Evolutionary conservation across 202 grass and related monocot genomes (phyloP).

Genomic region (Cymbopogon flexuosus): DNA sequence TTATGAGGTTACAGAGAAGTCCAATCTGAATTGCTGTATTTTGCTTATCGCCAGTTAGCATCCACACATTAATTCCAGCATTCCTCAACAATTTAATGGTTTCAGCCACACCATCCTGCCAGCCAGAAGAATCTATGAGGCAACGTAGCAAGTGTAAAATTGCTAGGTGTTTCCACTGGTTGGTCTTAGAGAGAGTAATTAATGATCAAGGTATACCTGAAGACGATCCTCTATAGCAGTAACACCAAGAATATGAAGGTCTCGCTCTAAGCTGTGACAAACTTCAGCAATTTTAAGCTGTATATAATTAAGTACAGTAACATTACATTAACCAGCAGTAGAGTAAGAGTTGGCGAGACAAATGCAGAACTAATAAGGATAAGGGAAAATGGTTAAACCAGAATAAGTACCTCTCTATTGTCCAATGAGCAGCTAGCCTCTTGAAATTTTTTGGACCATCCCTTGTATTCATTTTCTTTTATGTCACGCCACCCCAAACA

Average conservation of each 20-base stretch:
- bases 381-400: conserved; percentile 11
- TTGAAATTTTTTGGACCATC: conserved; percentile 78
- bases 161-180: conserved; percentile 2
- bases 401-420: conserved; percentile 60
- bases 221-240: conserved; percentile 90
- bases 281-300: conserved; percentile 69
- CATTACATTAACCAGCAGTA: conserved; percentile 16
- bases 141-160: not conserved
- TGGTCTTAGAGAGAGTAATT: conserved; percentile 3
- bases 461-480: conserved; percentile 68
- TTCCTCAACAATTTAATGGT: conserved; percentile 76
- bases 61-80: conserved; percentile 96
- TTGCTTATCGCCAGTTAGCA: conserved; percentile 94
- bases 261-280: conserved; percentile 64
- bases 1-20: conserved; percentile 79
- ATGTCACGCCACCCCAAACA: conserved; percentile 81
- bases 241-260: conserved; percentile 86
- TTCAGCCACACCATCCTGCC: conserved; percentile 88
- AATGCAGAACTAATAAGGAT: conserved; percentile 6
- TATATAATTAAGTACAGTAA: conserved; percentile 6
- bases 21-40: conserved; percentile 90
- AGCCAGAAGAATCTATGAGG: conserved; percentile 27
- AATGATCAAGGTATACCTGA: conserved; percentile 48
- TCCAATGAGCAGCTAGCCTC: conserved; percentile 74
- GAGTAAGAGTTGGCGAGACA: not conserved